These are phyloP conservation scores for Choanephora cucurbitarum DNA, from an alignment of 371 early-diverging fungal genomes.

Conservation along the genomic window DNA sequence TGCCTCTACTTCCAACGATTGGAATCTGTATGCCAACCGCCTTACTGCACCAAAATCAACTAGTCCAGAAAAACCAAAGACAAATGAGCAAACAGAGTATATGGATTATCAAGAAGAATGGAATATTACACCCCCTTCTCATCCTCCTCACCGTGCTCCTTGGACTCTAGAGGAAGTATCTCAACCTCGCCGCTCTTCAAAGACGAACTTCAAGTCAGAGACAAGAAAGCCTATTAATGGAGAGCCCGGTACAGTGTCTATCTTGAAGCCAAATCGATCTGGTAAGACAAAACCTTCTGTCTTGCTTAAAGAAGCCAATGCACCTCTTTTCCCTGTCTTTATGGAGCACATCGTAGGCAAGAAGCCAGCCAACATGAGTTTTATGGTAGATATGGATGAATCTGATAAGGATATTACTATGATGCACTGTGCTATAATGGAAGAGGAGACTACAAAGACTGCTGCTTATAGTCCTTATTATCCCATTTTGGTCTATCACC, in stretches of 20 bases:
- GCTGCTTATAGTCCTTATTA: too few species aligned
- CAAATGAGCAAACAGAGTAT: constrained; percentile 3
- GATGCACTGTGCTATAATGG: neutral
- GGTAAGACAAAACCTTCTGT: constrained; percentile 6
- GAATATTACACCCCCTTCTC: constrained; percentile 2
- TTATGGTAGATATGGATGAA: constrained; percentile 32
- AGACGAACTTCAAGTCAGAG: neutral
- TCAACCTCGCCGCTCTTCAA: neutral
- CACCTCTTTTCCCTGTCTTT: constrained; percentile 33
- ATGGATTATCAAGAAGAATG: constrained; percentile 6
- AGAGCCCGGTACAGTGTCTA: neutral
- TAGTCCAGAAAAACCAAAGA: constrained; percentile 5
- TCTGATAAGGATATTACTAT: constrained; percentile 13
- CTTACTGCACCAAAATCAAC: constrained; percentile 11
- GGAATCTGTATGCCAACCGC: constrained; percentile 23
- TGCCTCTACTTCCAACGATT: constrained; percentile 7
- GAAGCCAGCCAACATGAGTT: constrained; percentile 34
- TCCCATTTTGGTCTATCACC: too few species aligned
- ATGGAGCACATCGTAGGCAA: constrained; percentile 28
- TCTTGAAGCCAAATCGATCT: neutral
- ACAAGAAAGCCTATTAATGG: neutral
- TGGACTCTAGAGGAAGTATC: constrained; percentile 15
- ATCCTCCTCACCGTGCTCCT: constrained; percentile 4
- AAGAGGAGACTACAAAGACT: too few species aligned
- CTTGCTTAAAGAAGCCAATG: constrained; percentile 19